Conservation (phyloP, 192 early-diverging fungal genomes). For the Coemansia sp. region DNA sequence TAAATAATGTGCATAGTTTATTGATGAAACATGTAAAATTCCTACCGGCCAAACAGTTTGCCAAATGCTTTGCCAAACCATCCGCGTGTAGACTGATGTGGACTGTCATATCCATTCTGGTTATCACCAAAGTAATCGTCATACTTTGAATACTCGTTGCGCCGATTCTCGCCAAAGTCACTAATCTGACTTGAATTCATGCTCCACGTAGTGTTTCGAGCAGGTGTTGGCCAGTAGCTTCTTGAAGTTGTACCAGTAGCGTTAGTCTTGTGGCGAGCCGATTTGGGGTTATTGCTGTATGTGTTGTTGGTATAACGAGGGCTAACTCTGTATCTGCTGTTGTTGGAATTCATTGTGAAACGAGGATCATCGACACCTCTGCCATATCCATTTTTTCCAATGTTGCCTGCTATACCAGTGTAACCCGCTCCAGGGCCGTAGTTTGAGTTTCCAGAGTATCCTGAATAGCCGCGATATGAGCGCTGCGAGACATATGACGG, state of each 20-base stretch:
- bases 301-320: background rate
- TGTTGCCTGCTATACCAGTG: background rate
- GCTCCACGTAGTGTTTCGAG: slow-evolving; percentile 6
- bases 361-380: background rate
- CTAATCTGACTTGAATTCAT: slow-evolving; percentile 7
- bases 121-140: slow-evolving; percentile 1
- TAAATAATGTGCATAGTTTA: background rate
- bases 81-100: slow-evolving; percentile 2
- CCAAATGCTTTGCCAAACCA: slow-evolving; percentile 5
- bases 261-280: background rate
- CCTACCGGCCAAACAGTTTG: background rate
- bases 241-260: background rate
- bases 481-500: background rate
- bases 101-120: background rate
- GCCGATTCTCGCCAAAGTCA: slow-evolving; percentile 4
- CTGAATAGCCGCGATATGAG: slow-evolving; percentile 5
- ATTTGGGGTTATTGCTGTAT: background rate
- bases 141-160: slow-evolving; percentile 1
- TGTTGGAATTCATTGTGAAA: background rate
- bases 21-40: background rate
- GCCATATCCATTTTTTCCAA: background rate
- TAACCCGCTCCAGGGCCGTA: background rate
- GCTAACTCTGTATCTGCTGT: background rate
- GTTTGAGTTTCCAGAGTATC: background rate
- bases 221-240: slow-evolving; percentile 9